Evolutionary conservation across 495 filamentous ascomycete genomes (phyloP), one percentile per base, ranked within the genome.

Genomic region (Annulohypoxylon stygium): DNA sequence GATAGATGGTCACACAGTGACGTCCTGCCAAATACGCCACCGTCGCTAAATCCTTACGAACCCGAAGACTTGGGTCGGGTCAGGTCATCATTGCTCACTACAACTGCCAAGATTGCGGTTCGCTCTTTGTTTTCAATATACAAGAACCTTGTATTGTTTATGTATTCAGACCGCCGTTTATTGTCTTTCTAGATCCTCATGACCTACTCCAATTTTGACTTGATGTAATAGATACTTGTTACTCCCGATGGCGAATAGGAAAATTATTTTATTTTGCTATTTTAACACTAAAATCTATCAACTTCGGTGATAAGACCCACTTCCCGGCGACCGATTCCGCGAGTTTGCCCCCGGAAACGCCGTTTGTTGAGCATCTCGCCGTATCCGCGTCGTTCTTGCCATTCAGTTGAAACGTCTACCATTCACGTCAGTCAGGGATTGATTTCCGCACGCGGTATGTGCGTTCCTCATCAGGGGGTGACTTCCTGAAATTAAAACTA

Each of bases 251-350:
- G 26, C 55, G 23, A 61, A 68, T 61, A 43, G 33, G 41, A 37
- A 14, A 59, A 36, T 66, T 36, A 30, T 33, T 30, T 6, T 18
- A 6, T 11, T n/a, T 12, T 33, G 25, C 14, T n/a, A 6, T 54
- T 30, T 14, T 12, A 39, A n/a, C 39, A 34, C 34, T 25, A 54
- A 23, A 11, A 50, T 12, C 23, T 5, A 11, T 0, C 9, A 45
- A 58, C 30, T 39, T 69, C 67, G 67, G 67, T 25, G 58, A 62
- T 69, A 69, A 63, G 50, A 37, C 39, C 67, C 47, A 47, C 67
- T 23, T 23, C 1, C 10, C 67, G 58, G 67, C 59, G 50, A 63
- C 67, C 67, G 67, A 69, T 25, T 25, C 67, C 20, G 67, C 47
- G 37, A 10, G 37, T 5, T 37, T 45, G 36, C 25, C 58, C 58